Evolutionary conservation across 306 rosid genomes (phyloP), one percentile per base, ranked within the genome.

Genomic region (Echinosophora koreensis): DNA sequence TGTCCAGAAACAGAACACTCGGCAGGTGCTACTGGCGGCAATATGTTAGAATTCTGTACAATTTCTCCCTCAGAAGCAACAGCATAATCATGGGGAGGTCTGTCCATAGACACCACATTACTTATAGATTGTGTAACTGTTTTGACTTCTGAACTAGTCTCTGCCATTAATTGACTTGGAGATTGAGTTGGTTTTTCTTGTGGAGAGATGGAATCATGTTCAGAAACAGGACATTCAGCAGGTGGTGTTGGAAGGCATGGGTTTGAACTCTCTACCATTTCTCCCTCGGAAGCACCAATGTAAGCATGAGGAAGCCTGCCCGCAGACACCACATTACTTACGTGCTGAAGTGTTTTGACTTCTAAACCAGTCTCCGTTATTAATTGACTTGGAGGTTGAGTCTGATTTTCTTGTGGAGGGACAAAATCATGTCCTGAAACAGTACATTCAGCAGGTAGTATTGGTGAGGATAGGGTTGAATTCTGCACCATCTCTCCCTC

Each of bases 61-160:
- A 50, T 50, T 67, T 88, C 90, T 84, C 79, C 86, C 54, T 80
- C 90, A 18, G 83, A 69, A 75, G 71, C 69, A 69, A 69, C 85
- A 66, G 47, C 44, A 58, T 61, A 9, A 87, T 69, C 66, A 35
- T 65, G 49, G 51, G 49, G 77, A 65, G 78, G 71, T 76, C 74
- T 75, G 71, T 78, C 89, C 50, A 69, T 55, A 66, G 84, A 82
- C 69, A 70, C 22, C 42, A 16, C 66, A 27, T 55, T 16, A 63
- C 73, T 74, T 22, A 67, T 62, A 30, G 86, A 72, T 52, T 82
- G 71, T 39, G 50, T 62, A 81, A 50, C 73, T 11, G 77, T 69
- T 64, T 69, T 77, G 81, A 68, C 83, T 76, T 88, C 89, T 13
- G 74, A 79, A 60, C 61, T 76, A n/a, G 78, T 69, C 81, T 87